These are phyloP conservation scores for Bidens hawaiensis DNA, from an alignment of 140 eudicot species.

Conservation along the genomic window DNA sequence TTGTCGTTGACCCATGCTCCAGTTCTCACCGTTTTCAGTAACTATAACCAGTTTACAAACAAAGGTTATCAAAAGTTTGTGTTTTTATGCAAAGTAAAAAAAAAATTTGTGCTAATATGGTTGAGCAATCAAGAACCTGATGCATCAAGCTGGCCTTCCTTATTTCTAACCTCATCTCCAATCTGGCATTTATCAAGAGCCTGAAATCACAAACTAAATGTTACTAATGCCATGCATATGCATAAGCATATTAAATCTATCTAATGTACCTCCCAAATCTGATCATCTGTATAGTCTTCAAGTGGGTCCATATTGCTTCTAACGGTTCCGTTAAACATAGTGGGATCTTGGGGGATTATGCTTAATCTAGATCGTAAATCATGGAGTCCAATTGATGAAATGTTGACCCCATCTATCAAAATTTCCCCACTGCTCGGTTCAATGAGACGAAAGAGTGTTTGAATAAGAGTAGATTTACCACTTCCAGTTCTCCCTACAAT, in stretches of 20 bases:
- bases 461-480: conserved; percentile 92
- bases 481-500: conserved; percentile 92
- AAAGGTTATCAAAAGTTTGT: conserved; percentile 2
- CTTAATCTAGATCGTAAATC: conserved; percentile 44
- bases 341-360: conserved; percentile 59
- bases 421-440: conserved; percentile 54
- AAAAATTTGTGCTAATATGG: not conserved
- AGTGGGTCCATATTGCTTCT: conserved; percentile 55
- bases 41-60: conserved; percentile 22
- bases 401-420: conserved; percentile 37
- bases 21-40: conserved; percentile 53
- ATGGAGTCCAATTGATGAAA: conserved; percentile 42
- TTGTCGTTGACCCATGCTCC: conserved; percentile 68
- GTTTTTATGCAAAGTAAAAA: not conserved
- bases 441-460: conserved; percentile 75
- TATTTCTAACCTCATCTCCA: conserved; percentile 81
- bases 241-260: not conserved
- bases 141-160: conserved; percentile 64
- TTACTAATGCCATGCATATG: not conserved
- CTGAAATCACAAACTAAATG: conserved; percentile 25
- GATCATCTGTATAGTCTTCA: conserved; percentile 40
- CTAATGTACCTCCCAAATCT: conserved; percentile 46
- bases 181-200: conserved; percentile 87
- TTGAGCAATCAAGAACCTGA: conserved; percentile 35
- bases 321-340: conserved; percentile 43